Base-by-base conservation (phyloP, 371 early-diverging fungal species). In the Mortierella sp. region DNA sequence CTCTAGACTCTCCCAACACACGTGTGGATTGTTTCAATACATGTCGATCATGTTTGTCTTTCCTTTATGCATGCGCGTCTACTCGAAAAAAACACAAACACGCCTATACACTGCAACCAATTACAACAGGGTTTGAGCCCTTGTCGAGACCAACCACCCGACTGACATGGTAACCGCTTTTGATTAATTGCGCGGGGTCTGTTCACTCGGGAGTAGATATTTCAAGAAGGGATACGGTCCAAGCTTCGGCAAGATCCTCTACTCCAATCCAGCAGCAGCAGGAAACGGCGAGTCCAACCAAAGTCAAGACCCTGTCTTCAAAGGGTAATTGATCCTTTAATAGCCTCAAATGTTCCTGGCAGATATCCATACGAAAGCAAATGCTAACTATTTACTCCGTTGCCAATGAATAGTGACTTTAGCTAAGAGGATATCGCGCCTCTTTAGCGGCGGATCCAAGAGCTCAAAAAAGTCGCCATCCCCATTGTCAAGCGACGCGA, bases 381-480 rank as follows among this genome's bases (percentile, higher is more conserved):
- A 16, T 31, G 28, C 5, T 59, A 16, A 28, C 5, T 64, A 24
- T 64, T 19, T 5, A 16, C 19, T 31, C 6, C 31, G 21, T 40
- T 34, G 19, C 37, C 64, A 8, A 3, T 8, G 37, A 37, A 64
- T 74, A 84, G 85, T 81, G 34, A 72, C 86, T 19, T 10, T 85
- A 16, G 78, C 71, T 24, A 85, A 81, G 71, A 50, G 86, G 53
- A 74, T 85, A 71, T 85, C 86, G 16, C 78, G 71, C 48, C 48
- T 85, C 0, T 81, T 84, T 48, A 46, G 73, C 16, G 54, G 76
- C 19, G 64, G 79, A 64, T 76, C 77, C 43, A 81, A 76, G 40
- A 53, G 13, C 40, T 54, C 72, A 19, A 74, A 76, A 48, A 73
- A 64, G 26, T 34, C 75, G 19, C 21, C 71, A 31, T 50, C 82